Evolutionary conservation across 495 filamentous ascomycete species (phyloP).

Genomic region (Penicillium nucicola): DNA sequence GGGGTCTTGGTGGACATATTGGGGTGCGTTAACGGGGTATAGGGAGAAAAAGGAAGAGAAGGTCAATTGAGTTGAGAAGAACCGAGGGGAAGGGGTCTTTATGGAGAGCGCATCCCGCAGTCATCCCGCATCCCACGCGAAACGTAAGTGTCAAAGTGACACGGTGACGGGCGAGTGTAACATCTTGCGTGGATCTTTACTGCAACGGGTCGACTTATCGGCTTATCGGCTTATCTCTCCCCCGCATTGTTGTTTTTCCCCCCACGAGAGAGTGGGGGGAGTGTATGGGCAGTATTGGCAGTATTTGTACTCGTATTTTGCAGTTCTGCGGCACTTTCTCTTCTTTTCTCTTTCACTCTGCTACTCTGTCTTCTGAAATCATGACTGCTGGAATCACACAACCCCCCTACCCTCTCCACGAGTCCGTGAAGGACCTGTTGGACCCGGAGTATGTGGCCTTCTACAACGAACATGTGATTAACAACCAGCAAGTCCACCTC

Average conservation of each 20-base stretch:
- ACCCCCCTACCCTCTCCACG: conserved; percentile 56
- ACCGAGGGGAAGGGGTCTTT: background rate
- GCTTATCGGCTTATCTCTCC: conserved; percentile 4
- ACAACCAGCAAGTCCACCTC: conserved; percentile 49
- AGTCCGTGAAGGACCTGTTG: conserved; percentile 42
- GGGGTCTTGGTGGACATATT: conserved; percentile 30
- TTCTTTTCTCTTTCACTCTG: background rate
- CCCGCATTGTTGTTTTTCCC: conserved; percentile 3
- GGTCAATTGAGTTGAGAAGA: background rate
- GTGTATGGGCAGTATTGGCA: too few relatives aligned
- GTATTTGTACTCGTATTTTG: background rate
- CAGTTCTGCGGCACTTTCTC: background rate
- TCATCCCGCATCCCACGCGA: too few relatives aligned
- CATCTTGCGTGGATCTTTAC: background rate
- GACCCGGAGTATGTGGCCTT: conserved; percentile 52
- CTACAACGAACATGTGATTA: conserved; percentile 52
- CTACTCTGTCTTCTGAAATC: conserved; percentile 1
- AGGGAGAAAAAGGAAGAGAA: background rate
- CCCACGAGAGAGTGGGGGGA: background rate
- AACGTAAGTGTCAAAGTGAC: too few relatives aligned
- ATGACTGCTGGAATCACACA: conserved; percentile 31
- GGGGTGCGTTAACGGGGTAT: background rate
- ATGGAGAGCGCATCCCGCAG: background rate
- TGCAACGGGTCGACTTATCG: background rate
- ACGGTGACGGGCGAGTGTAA: background rate